Evolutionary conservation across 257 asterid genomes (phyloP).

Genomic region (Fraxinus quadrangulata): DNA sequence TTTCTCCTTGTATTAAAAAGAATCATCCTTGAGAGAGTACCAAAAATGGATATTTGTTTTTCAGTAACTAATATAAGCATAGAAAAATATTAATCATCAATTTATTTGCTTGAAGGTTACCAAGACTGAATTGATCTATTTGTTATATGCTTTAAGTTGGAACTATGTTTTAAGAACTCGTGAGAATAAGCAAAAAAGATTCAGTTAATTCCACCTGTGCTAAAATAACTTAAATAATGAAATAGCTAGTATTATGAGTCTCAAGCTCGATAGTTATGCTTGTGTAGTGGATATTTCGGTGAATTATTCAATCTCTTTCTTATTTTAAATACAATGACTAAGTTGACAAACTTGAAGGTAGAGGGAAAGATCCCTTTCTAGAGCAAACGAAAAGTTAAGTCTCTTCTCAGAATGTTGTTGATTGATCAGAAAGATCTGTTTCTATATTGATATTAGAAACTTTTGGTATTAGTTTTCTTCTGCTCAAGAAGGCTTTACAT

Average conservation of each 20-base stretch:
- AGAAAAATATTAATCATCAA: not conserved
- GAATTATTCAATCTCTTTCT: not conserved
- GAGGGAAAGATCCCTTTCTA: not conserved
- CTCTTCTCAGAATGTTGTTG: not conserved
- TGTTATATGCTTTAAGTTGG: not conserved
- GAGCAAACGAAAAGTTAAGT: not conserved
- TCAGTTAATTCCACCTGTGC: not conserved
- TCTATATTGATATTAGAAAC: conserved; percentile 2
- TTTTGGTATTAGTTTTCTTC: conserved; percentile 10
- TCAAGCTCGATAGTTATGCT: not conserved
- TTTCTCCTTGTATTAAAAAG: not conserved
- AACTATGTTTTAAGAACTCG: not conserved
- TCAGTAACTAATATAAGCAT: not conserved
- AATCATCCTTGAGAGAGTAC: not conserved
- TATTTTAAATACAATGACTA: not conserved
- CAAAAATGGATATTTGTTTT: not conserved
- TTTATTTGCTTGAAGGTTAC: not conserved
- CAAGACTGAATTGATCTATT: not conserved
- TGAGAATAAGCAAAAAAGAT: not conserved
- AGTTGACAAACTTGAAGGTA: not conserved
- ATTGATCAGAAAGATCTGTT: not conserved
- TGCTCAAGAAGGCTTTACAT: not conserved
- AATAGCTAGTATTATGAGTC: conserved; percentile 3
- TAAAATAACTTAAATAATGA: not conserved
- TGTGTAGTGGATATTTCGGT: not conserved